Evolutionary conservation across 2,329 filamentous ascomycete species (phyloP), one percentile per base, ranked within the genome.

Genomic region (Bretziella fagacearum): DNA sequence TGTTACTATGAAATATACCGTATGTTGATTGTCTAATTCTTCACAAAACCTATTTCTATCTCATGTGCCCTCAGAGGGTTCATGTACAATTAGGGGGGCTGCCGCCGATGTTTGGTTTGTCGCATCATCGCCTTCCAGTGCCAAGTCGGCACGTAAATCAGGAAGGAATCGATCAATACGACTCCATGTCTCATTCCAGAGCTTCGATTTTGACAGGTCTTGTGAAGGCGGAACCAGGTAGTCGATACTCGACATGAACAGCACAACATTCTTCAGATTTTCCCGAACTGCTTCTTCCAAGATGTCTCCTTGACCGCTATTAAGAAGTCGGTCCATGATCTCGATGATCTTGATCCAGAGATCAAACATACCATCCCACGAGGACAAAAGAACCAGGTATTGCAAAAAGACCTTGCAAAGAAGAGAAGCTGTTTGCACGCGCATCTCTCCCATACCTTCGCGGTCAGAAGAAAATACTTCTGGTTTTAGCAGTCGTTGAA

Each of bases 351-450:
- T 81, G 39, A 91, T 65, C 91, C 91, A 98, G 8, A 96, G 70
- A 58, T 91, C 84, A 32, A 93, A 66, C 77, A 96, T 85, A 17
- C 84, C 85, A 18, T 87, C 81, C 74, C 84, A 87, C 54, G 85
- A 79, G 3, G 80, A 82, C 23, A 95, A 70, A 30, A 89, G 68
- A 2, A 89, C 84, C 2, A 96, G 70, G 60, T 95, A 96, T 60
- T 94, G 87, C 51, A 98, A 63, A 63, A 95, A 98, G 2, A 95
- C 89, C 62, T 93, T 95, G 67, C 84, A 94, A 11, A 98, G 71
- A 43, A 98, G 67, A 7, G 84, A 94, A 1, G 89, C 84, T 1
- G 84, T 84, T 57, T 95, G 84, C 0, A 96, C 84, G 36, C 91
- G 73, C 44, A 91, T 96, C 62, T 96, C 89, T 54, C 83, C 83